Conservation (phyloP, 495 filamentous ascomycete species). For the Xylaria sp. region DNA sequence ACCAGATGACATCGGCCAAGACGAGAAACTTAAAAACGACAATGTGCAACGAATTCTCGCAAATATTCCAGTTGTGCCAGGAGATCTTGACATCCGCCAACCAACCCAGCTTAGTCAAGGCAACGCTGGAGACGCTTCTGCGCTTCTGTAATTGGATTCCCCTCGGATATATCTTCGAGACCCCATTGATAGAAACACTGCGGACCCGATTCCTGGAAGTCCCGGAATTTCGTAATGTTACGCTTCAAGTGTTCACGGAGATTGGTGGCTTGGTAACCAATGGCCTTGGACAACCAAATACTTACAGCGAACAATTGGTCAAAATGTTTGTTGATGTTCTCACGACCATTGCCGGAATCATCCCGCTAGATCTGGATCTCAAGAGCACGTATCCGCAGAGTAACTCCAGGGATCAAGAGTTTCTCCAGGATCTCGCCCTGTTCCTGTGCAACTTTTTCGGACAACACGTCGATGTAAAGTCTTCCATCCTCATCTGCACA, state of each 20-base stretch:
- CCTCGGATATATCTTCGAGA: conserved; percentile 98
- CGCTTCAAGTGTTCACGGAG: conserved; percentile 95
- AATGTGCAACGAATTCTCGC: conserved; percentile 97
- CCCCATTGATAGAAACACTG: conserved; percentile 91
- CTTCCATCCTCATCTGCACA: not conserved
- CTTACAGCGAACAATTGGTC: conserved; percentile 91
- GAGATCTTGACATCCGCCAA: conserved; percentile 89
- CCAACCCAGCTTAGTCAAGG: conserved; percentile 87
- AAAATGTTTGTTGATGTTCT: conserved; percentile 97
- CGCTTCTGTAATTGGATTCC: conserved; percentile 99
- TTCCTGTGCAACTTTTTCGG: conserved; percentile 97
- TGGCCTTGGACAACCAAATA: conserved; percentile 64
- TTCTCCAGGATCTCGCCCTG: conserved; percentile 93
- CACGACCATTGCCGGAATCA: conserved; percentile 85
- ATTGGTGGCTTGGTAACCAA: conserved; percentile 89
- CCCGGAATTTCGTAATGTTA: conserved; percentile 94
- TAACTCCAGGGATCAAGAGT: conserved; percentile 94
- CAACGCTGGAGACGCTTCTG: conserved; percentile 91
- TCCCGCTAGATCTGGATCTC: conserved; percentile 86
- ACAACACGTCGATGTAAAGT: conserved; percentile 81
- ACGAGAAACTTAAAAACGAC: conserved; percentile 94
- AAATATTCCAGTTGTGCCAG: conserved; percentile 95
- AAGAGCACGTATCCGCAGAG: conserved; percentile 88
- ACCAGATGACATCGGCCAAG: conserved; percentile 97
- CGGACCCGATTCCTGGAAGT: conserved; percentile 86